phyloP scores from a whole-genome alignment of 1,284 basidiomycete species.

The Coriolopsis trogii region DNA sequence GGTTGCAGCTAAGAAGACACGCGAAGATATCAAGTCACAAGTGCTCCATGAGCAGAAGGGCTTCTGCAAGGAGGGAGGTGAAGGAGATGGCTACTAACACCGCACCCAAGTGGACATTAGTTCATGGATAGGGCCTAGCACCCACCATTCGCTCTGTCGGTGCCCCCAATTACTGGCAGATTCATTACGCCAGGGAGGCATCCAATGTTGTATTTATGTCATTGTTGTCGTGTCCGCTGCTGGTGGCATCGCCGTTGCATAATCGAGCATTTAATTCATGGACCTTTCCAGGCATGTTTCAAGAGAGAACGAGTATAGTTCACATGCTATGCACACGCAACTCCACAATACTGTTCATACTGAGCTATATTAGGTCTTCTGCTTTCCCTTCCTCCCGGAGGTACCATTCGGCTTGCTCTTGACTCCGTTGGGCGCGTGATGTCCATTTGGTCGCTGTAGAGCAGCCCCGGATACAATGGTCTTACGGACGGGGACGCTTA shows the following conservation, averaged over 20 bases:
- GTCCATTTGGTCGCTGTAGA: constrained; percentile 42
- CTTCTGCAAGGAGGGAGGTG: constrained; percentile 87
- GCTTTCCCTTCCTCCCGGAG: constrained; percentile 59
- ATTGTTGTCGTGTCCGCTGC: constrained; percentile 15
- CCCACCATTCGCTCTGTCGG: constrained; percentile 8
- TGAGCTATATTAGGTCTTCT: constrained; percentile 42
- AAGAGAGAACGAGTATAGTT: too few species aligned
- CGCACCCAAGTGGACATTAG: background rate
- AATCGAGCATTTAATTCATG: constrained; percentile 8
- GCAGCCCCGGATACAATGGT: constrained; percentile 31
- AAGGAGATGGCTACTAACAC: constrained; percentile 84
- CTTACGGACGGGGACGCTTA: constrained; percentile 51
- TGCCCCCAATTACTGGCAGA: constrained; percentile 34
- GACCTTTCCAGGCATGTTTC: background rate
- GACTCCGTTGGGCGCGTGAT: constrained; percentile 29
- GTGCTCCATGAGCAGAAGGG: constrained; percentile 79
- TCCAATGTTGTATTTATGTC: constrained; percentile 26
- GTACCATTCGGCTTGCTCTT: constrained; percentile 48
- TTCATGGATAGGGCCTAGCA: background rate
- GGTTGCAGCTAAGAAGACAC: constrained; percentile 65
- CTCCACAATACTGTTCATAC: background rate
- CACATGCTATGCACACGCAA: background rate
- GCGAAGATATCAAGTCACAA: constrained; percentile 74
- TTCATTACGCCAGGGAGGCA: constrained; percentile 42
- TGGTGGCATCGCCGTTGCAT: constrained; percentile 14